A percentile compares a stretch with the other conserved stretches of the same genome.
phyloP scores from a whole-genome alignment of 306 rosid genomes.

The Trichosanthes truncata region DNA sequence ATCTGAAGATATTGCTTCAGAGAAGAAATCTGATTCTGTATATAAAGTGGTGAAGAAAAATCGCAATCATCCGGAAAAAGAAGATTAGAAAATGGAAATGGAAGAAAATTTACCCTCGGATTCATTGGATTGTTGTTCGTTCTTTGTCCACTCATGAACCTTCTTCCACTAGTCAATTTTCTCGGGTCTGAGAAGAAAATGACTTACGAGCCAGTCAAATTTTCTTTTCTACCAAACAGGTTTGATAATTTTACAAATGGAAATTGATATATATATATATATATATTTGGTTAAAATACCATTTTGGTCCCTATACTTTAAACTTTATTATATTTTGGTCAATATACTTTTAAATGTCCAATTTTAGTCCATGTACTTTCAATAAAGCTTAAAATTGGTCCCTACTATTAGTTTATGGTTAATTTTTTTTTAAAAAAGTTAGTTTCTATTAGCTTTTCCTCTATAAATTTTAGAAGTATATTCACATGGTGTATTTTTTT shows the following conservation, averaged over 20 bases:
- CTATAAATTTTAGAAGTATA: too few species aligned
- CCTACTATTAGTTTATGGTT: too few species aligned
- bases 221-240: background rate
- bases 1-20: background rate
- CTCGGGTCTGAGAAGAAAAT: background rate
- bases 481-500: too few species aligned
- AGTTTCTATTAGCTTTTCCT: too few species aligned
- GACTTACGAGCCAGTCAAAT: background rate
- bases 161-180: background rate
- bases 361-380: too few species aligned
- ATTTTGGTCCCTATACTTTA: too few species aligned
- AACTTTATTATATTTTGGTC: too few species aligned
- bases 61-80: background rate
- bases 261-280: too few species aligned
- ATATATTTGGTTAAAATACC: too few species aligned
- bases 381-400: too few species aligned
- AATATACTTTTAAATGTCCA: too few species aligned
- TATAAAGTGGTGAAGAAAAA: background rate
- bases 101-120: background rate
- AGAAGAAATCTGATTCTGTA: background rate
- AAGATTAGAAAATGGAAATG: background rate
- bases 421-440: too few species aligned
- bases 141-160: background rate
- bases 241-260: background rate
- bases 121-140: background rate